Evolutionary conservation across 331 rosid genomes (phyloP), one percentile per base, ranked within the genome.

Genomic region (Quercus lobata): DNA sequence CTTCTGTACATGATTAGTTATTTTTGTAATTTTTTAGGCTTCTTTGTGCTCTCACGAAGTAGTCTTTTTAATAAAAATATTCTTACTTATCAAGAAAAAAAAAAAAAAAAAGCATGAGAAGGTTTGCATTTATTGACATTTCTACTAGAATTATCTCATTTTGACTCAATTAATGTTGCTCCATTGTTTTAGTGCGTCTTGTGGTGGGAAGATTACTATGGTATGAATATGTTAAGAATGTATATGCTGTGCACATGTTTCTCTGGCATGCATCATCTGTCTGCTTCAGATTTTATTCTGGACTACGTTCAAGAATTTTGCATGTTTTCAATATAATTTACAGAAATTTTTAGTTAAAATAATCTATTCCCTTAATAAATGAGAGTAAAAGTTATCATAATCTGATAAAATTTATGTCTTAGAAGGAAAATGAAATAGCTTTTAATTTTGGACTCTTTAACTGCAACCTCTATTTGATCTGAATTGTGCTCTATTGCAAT

Each of bases 61-160:
- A 37, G 46, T 7, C 46, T 37, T 37, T 37, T 37, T 3, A 2
- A 37, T 37, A 8, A 37, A 37, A 37, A 37, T 37, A 37, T 37
- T 37, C 46, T 37, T 37, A 37, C 46, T 37, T 37, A 7, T 8
- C 46, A 37, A 37, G 46, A 0, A 37, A 37, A 37, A 37, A 37
- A 37, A 37, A 37, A 37, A 7, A 37, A 37, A 1, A 37, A 74
- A 74, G 71, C 89, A 81, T 78, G 85, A 88, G 79, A 90, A 86
- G 98, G 98, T 94, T 76, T 27, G 86, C 80, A 72, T 73, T 52
- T 46, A 35, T 57, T 18, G 41, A 61, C 62, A 32, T 53, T 79
- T 73, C 71, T 71, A 21, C 54, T 22, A 46, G 41, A 12, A 74
- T 53, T 35, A 70, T 73, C 49, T 74, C 44, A 22, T 55, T 61